These are phyloP conservation scores for Xenoacremonium recifei DNA, from an alignment of 2,329 filamentous ascomycete genomes.

Conservation along the genomic window DNA sequence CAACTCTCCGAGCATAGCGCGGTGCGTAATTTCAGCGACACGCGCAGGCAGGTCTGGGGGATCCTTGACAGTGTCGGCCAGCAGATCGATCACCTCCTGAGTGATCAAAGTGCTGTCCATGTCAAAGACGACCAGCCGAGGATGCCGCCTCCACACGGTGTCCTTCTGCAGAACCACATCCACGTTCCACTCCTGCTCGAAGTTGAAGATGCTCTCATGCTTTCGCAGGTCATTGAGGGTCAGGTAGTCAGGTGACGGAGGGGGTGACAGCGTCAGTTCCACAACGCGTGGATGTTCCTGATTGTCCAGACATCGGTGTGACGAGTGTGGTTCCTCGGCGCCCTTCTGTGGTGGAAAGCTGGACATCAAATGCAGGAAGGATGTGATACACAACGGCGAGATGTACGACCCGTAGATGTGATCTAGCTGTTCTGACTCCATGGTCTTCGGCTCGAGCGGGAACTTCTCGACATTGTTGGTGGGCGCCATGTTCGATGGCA, in stretches of 20 bases:
- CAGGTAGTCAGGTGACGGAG: slow-evolving; percentile 61
- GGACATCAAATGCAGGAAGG: slow-evolving; percentile 65
- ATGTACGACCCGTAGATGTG: slow-evolving; percentile 66
- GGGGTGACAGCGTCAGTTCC: slow-evolving; percentile 62
- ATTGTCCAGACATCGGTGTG: slow-evolving; percentile 64
- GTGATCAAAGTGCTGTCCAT: slow-evolving; percentile 98
- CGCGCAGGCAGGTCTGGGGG: slow-evolving; percentile 70
- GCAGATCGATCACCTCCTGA: slow-evolving; percentile 95
- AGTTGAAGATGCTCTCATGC: slow-evolving; percentile 78
- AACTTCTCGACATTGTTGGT: slow-evolving; percentile 57
- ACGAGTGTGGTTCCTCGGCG: slow-evolving; percentile 54
- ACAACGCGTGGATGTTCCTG: slow-evolving; percentile 61
- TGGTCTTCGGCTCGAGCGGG: slow-evolving; percentile 57
- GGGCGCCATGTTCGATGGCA: slow-evolving; percentile 57
- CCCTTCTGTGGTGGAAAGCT: slow-evolving; percentile 55
- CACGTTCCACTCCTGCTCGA: slow-evolving; percentile 86
- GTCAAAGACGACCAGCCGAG: slow-evolving; percentile 89
- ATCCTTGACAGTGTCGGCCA: slow-evolving; percentile 74
- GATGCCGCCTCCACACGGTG: slow-evolving; percentile 72
- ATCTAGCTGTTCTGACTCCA: slow-evolving; percentile 57
- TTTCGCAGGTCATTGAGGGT: slow-evolving; percentile 69
- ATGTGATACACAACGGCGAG: slow-evolving; percentile 63
- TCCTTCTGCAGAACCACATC: slow-evolving; percentile 78
- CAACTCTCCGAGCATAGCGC: slow-evolving; percentile 93
- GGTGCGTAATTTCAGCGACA: slow-evolving; percentile 85